Conservation (phyloP, 805 yeast species). For the Nakazawaea ernobii region DNA sequence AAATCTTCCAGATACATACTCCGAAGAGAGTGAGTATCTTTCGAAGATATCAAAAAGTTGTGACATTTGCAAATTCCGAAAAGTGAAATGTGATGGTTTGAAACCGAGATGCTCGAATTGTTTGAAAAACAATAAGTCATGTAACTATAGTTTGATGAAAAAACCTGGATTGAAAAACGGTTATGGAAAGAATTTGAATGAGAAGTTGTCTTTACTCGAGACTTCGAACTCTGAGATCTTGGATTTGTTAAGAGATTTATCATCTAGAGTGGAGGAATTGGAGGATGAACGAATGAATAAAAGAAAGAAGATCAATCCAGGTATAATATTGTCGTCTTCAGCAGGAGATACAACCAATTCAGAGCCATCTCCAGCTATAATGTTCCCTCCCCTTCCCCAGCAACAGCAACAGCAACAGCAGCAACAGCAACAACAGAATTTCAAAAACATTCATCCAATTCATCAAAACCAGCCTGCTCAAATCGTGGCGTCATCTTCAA, state of each 20-base stretch:
- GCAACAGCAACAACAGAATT: neutral
- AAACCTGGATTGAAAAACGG: conserved; percentile 22
- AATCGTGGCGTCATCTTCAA: neutral
- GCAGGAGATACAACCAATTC: neutral
- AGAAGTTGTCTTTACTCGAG: conserved; percentile 13
- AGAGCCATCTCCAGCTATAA: neutral
- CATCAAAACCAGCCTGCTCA: neutral
- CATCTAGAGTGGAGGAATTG: neutral
- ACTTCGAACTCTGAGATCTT: neutral
- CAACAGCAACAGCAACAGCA: neutral
- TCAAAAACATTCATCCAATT: neutral
- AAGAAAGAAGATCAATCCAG: conserved; percentile 1
- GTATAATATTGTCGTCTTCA: neutral
- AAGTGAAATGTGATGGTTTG: conserved; percentile 15
- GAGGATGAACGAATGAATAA: conserved; percentile 4
- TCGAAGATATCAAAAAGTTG: conserved; percentile 14
- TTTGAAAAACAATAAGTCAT: conserved; percentile 10
- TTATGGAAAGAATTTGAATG: conserved; percentile 18
- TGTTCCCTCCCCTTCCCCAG: conserved; percentile 4
- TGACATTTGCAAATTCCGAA: conserved; percentile 15
- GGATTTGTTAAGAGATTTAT: neutral
- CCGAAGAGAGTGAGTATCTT: conserved; percentile 2
- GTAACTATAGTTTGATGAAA: conserved; percentile 17
- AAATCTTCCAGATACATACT: neutral
- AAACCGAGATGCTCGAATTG: conserved; percentile 15